Base-by-base conservation (phyloP, 2,329 filamentous ascomycete genomes). In the Ophiocordyceps camponoti-rufipedis region DNA sequence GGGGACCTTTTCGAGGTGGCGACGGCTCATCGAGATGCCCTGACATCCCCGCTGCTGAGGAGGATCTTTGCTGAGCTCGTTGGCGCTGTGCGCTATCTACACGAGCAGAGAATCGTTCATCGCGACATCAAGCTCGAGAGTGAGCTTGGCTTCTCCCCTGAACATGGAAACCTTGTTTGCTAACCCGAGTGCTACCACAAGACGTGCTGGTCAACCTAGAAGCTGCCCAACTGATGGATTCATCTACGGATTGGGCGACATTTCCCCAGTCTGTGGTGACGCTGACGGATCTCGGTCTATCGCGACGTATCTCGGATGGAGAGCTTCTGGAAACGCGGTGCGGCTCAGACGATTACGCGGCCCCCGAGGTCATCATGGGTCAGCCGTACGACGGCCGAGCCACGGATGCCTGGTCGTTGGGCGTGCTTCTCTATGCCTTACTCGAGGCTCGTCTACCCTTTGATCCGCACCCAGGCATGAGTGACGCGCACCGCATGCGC, bases 111-210 rank as follows among this genome's bases (percentile, higher is more conserved):
- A 53, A 94, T 98, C 58, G 89, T 96, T 45, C 91, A 98, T 60
- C 79, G 91, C 48, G 91, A 98, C 62, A 93, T 98, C 63, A 98
- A 98, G 66, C 79, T 98, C 48, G 91, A 98, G 70, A 75, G 85
- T 91, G 73, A 64, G 80, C 70, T 33, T 43, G 18, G 14, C 11
- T 23, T 29, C 44, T 10, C 23, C 23, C 23, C 23, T 19, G 1
- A 8, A 35, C 33, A 35, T 12, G 14, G 7, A 35, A 35, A 2
- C 12, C 14, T 38, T 2, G 28, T 10, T 40, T 9, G 28, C 13
- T 40, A 48, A 45, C 47, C 47, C 12, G 45, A 41, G 46, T 39
- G 40, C n/a, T n/a, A 43, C 44, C 38, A 28, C 9, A 2, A 93
- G 86, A 96, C 61, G 85, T 95, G 40, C 78, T 98, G 29, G 82